A percentile compares a stretch with the other conserved stretches of the same genome.
phyloP scores from a whole-genome alignment of 169 alveolate genomes.

The Blepharisma undulans region DNA sequence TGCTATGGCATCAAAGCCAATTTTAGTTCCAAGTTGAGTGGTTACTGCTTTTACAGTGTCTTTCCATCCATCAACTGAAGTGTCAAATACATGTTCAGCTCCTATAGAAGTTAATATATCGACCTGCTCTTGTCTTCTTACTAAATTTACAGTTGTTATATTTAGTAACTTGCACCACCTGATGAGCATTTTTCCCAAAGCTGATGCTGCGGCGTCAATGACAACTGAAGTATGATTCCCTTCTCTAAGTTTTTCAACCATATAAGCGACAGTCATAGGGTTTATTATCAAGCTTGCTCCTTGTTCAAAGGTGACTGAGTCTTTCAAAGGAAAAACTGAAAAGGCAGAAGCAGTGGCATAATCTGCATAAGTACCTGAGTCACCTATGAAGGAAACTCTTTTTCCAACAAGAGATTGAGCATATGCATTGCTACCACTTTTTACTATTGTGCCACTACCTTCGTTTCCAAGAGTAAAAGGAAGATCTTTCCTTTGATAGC shows the following conservation, averaged over 20 bases:
- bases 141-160: neutral
- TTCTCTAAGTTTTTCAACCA: neutral
- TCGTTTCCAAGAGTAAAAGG: slow-evolving; percentile 13
- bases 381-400: slow-evolving; percentile 17
- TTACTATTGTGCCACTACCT: slow-evolving; percentile 31
- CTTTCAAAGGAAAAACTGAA: neutral
- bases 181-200: slow-evolving; percentile 15
- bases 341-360: neutral
- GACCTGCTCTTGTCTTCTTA: slow-evolving; percentile 33
- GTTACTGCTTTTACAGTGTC: neutral
- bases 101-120: neutral
- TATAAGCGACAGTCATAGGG: slow-evolving; percentile 30
- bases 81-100: slow-evolving; percentile 16
- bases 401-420: slow-evolving; percentile 24
- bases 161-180: neutral
- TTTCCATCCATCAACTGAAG: neutral
- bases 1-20: slow-evolving; percentile 31
- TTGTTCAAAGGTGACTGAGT: neutral
- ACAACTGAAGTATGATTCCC: neutral
- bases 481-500: neutral
- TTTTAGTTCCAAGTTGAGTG: neutral
- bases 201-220: slow-evolving; percentile 27
- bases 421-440: neutral
- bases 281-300: slow-evolving; percentile 24
- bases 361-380: slow-evolving; percentile 17